These are phyloP conservation scores for Emericellopsis atlantica DNA, from an alignment of 2,329 filamentous ascomycete species.

Conservation along the genomic window DNA sequence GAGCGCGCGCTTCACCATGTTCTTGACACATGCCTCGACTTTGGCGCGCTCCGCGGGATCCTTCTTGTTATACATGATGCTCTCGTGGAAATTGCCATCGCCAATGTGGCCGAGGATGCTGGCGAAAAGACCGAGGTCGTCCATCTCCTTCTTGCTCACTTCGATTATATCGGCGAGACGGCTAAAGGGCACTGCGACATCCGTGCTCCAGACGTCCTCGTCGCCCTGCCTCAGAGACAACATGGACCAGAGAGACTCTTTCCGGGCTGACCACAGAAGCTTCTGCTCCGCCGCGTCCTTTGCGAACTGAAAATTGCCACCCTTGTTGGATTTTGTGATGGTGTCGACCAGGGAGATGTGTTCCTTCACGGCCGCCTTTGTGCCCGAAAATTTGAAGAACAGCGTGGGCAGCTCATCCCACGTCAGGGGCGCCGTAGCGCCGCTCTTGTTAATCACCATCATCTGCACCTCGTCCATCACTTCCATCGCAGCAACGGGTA, in stretches of 20 bases:
- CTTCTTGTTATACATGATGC: conserved; percentile 72
- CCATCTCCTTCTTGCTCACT: conserved; percentile 79
- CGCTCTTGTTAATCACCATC: conserved; percentile 66
- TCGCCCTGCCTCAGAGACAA: conserved; percentile 53
- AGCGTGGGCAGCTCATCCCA: conserved; percentile 70
- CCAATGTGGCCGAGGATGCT: conserved; percentile 84
- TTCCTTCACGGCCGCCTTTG: conserved; percentile 63
- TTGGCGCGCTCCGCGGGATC: conserved; percentile 58
- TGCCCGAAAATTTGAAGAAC: conserved; percentile 81
- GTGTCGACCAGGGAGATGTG: conserved; percentile 58
- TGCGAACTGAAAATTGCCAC: conserved; percentile 64
- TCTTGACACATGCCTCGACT: conserved; percentile 71
- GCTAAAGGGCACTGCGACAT: conserved; percentile 44
- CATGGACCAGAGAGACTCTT: conserved; percentile 78
- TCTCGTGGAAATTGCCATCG: conserved; percentile 90
- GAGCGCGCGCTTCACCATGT: conserved; percentile 82
- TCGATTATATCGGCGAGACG: conserved; percentile 64
- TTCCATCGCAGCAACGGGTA: conserved; percentile 68
- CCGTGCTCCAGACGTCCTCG: conserved; percentile 49
- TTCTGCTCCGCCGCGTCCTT: conserved; percentile 58
- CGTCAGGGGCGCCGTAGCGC: conserved; percentile 51
- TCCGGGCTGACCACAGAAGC: conserved; percentile 67
- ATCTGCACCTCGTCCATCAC: conserved; percentile 86
- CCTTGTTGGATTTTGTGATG: conserved; percentile 53
- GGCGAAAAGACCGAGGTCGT: conserved; percentile 73